Evolutionary conservation across 352 stramenopile genomes (phyloP).

Genomic region (Phytophthora agathidicida): DNA sequence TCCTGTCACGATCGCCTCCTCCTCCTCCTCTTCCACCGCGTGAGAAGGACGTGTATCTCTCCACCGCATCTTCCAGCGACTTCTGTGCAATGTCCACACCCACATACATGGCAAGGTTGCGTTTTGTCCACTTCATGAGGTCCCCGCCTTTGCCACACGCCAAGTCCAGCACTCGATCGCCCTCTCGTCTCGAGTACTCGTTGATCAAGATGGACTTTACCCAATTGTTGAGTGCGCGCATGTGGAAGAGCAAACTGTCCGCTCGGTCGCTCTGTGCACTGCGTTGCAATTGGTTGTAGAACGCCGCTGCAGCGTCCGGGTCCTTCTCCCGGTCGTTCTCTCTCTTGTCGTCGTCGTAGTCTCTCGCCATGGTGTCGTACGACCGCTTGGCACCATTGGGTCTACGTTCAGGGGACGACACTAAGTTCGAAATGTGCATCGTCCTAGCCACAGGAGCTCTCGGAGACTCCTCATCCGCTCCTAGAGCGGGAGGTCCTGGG

Average conservation of each 20-base stretch:
- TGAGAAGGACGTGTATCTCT: constrained; percentile 77
- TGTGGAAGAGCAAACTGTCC: constrained; percentile 96
- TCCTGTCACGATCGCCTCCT: constrained; percentile 23
- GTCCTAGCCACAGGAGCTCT: constrained; percentile 18
- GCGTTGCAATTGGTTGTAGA: constrained; percentile 88
- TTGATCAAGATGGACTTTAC: constrained; percentile 97
- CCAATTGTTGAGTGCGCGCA: constrained; percentile 98
- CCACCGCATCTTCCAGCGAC: constrained; percentile 94
- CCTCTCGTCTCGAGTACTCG: constrained; percentile 79
- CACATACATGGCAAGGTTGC: constrained; percentile 94
- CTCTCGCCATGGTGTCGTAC: constrained; percentile 62
- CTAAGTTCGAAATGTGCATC: constrained; percentile 71
- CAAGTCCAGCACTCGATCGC: constrained; percentile 95
- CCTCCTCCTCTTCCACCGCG: constrained; percentile 39
- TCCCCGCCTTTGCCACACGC: constrained; percentile 99
- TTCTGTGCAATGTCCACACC: constrained; percentile 98
- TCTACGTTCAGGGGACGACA: constrained; percentile 36
- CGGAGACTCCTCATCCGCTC: constrained; percentile 33
- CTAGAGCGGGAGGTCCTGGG: constrained; percentile 50
- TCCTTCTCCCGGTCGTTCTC: constrained; percentile 42
- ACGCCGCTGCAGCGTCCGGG: constrained; percentile 69
- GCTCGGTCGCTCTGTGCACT: constrained; percentile 75
- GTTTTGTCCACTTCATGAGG: constrained; percentile 96
- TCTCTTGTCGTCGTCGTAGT: constrained; percentile 22
- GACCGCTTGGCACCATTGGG: constrained; percentile 44